Base-by-base conservation (phyloP, 2,329 filamentous ascomycete species). In the Ophidiomyces ophidiicola region DNA sequence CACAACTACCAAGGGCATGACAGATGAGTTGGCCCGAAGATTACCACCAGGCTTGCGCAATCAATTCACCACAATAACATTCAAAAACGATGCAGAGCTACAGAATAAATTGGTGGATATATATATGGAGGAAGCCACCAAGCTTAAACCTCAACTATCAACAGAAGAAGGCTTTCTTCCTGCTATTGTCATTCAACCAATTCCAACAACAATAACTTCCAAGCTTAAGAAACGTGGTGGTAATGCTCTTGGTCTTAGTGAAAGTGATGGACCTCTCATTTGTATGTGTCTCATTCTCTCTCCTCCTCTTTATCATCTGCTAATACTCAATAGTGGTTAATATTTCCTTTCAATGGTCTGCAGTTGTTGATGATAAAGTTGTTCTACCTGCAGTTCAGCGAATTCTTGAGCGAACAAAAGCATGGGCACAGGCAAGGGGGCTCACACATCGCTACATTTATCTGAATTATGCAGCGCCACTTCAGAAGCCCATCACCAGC, bases 391-490 rank as follows among this genome's bases (percentile, higher is more conserved):
- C 41, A 11, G 18, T 43, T 1, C 39, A 43, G 10, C n/a, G 18
- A 7, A 39, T 54, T 19, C 37, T 53, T 30, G 28, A 42, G 7
- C 15, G 43, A 15, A 37, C 55, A 46, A 28, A 43, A 21, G 32
- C 47, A 48, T 36, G 46, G 45, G 44, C 50, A 50, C 45, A 53
- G 45, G 32, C 42, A 46, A 43, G 36, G 21, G 48, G 48, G 2
- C 25, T 56, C 3, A 18, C 39, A 12, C 33, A 45, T 8, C 29
- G 44, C 12, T 66, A 52, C 42, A 42, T 60, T 5, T 65, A 64
- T 42, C 57, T 64, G 54, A 67, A 65, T 46, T 64, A 66, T 43
- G 62, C 63, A 6, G 49, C 49, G 33, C 47, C 51, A 44, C 56
- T 47, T 30, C 60, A 67, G 45, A 52, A 58, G 43, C 53, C 58